Base-by-base conservation (phyloP, 176 grass and related monocot species). In the Zoysia japonica region DNA sequence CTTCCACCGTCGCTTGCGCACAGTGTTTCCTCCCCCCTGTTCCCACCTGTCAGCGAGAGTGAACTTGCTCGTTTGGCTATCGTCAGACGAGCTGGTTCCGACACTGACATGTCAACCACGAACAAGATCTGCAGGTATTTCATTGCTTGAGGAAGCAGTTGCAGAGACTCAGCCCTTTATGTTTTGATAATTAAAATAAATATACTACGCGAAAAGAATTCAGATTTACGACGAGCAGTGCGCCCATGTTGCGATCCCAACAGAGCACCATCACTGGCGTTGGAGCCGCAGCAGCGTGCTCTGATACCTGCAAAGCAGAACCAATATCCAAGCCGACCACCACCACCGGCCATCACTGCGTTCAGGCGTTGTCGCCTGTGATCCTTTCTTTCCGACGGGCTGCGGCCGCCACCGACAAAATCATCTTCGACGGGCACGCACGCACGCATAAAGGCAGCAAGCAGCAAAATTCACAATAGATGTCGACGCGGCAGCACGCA, bases 281-380 rank as follows among this genome's bases (percentile, higher is more conserved):
- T 72, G 61, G 55, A 28, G 28, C 28, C 28, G 28, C 28, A 61
- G 68, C 68, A 37, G 53, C 36, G 13, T 68, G 15, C 74, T n/a
- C 80, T 37, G 51, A 14, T 67, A 5, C 74, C 11, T 73, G 76
- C 63, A 42, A 67, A 11, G 76, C 47, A 48, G 3, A n/a, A 75
- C 54, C 47, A 56, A 17, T 41, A 72, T 85, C 82, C 6, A 16
- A 59, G 36, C 55, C 28, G 28, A 28, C 28, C 28, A 28, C 50
- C 78, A 82, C 83, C 87, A 78, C 87, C 82, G 83, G 67, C 87
- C 78, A 68, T 41, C 49, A 46, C 53, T 16, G 35, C 11, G 57
- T 71, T 40, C 75, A 9, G 44, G 50, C 47, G 11, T 16, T 20
- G 36, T 68, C 56, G 7, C 36, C 66, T 36, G 61, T 82, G 77